These are phyloP conservation scores for Colletotrichum tropicale DNA, from an alignment of 2,329 filamentous ascomycete genomes.

Conservation along the genomic window DNA sequence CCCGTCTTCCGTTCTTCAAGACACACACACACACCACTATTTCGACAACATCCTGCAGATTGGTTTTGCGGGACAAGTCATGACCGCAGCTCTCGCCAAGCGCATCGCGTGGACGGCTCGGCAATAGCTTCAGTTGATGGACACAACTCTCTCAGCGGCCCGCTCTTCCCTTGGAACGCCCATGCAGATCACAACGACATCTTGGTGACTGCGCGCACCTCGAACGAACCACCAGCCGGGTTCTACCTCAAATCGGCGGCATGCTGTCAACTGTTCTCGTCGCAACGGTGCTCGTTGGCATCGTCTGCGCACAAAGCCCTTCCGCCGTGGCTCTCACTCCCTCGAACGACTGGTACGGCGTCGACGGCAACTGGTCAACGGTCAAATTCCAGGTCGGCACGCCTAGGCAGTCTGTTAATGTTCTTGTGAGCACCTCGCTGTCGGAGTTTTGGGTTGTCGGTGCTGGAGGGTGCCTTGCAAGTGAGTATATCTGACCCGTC, in stretches of 20 bases:
- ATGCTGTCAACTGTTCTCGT: constrained; percentile 10
- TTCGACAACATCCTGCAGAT: not conserved
- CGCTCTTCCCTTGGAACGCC: constrained; percentile 2
- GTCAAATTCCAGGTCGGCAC: constrained; percentile 64
- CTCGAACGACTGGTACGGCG: constrained; percentile 45
- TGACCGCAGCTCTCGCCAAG: not conserved
- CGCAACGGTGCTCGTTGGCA: constrained; percentile 8
- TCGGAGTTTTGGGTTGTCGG: constrained; percentile 76
- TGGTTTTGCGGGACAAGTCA: not conserved
- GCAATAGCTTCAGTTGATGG: constrained; percentile 7
- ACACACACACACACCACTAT: not conserved
- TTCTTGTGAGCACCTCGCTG: constrained; percentile 66
- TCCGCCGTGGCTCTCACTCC: constrained; percentile 20
- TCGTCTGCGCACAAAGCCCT: constrained; percentile 10
- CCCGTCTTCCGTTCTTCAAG: not conserved
- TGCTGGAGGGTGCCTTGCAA: constrained; percentile 56
- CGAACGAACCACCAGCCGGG: not conserved
- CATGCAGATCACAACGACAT: constrained; percentile 11
- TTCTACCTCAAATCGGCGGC: not conserved
- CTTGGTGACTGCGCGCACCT: constrained; percentile 19
- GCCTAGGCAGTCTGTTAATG: constrained; percentile 37
- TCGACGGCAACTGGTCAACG: constrained; percentile 76
- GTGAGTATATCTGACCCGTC: constrained; percentile 39
- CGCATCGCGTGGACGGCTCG: not conserved
- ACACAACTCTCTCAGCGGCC: not conserved